A percentile compares a stretch with the other conserved stretches of the same genome.
phyloP scores from a whole-genome alignment of 768 basidiomycete species.

The Phanerochaete sordida region DNA sequence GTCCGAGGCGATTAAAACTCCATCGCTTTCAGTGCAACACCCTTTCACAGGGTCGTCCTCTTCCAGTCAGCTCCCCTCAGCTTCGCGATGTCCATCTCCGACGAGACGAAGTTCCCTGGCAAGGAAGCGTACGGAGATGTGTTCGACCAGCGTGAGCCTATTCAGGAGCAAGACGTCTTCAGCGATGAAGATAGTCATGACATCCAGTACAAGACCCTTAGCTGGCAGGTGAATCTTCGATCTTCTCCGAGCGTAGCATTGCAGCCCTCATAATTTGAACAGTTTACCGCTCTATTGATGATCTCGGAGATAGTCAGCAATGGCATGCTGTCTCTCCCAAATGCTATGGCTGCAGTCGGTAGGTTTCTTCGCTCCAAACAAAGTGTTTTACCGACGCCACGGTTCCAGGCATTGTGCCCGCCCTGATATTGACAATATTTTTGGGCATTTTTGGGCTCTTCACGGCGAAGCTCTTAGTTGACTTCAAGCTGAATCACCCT shows the following conservation, averaged over 20 bases:
- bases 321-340: conserved; percentile 52
- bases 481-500: conserved; percentile 56
- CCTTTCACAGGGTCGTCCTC: neutral
- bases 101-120: neutral
- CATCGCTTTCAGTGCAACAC: neutral
- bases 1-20: neutral
- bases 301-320: conserved; percentile 57
- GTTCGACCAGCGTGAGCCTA: neutral
- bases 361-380: neutral
- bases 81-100: neutral
- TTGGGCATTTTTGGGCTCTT: conserved; percentile 48
- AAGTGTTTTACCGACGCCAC: neutral
- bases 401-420: conserved; percentile 44
- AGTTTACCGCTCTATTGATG: conserved; percentile 51
- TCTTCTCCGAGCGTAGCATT: neutral
- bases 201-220: conserved; percentile 50
- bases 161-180: conserved; percentile 42
- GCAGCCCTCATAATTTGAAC: neutral
- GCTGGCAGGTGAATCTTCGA: conserved; percentile 39
- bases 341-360: conserved; percentile 50
- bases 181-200: conserved; percentile 40
- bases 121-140: neutral
- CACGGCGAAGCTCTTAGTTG: conserved; percentile 49
- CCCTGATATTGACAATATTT: conserved; percentile 50
- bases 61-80: neutral